Percentiles rank a stretch among this genome's conserved stretches.
phyloP scores from a whole-genome alignment of 306 rosid genomes.

The Prinsepia uniflora region DNA sequence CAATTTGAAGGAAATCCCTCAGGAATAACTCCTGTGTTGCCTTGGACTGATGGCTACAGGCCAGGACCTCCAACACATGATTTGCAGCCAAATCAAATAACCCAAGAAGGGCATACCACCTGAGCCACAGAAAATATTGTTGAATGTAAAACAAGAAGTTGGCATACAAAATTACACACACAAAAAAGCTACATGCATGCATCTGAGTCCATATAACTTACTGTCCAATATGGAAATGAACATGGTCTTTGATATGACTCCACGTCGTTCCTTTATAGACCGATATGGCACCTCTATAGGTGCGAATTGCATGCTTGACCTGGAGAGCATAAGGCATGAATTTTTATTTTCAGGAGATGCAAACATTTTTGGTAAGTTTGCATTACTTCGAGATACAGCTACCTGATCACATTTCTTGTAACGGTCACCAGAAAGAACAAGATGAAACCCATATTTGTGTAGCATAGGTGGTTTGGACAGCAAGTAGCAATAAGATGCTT shows the following conservation, averaged over 20 bases:
- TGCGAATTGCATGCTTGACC: slow-evolving; percentile 94
- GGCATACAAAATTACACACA: not conserved
- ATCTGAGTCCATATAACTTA: slow-evolving; percentile 40
- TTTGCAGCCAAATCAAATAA: slow-evolving; percentile 76
- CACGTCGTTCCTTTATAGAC: slow-evolving; percentile 82
- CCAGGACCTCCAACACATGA: slow-evolving; percentile 80
- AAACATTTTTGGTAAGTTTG: slow-evolving; percentile 5
- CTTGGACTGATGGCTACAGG: slow-evolving; percentile 93
- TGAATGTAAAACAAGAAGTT: slow-evolving; percentile 9
- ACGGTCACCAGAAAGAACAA: slow-evolving; percentile 97
- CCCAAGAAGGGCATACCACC: slow-evolving; percentile 97
- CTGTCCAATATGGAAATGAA: slow-evolving; percentile 95
- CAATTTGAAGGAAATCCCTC: slow-evolving; percentile 66
- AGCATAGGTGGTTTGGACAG: slow-evolving; percentile 86
- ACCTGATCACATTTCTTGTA: slow-evolving; percentile 95
- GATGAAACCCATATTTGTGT: slow-evolving; percentile 96
- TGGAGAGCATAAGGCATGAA: slow-evolving; percentile 33
- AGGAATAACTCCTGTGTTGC: slow-evolving; percentile 74
- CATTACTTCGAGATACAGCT: slow-evolving; percentile 23
- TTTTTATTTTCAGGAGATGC: slow-evolving; percentile 18
- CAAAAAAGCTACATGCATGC: slow-evolving; percentile 11
- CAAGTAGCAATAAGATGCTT: slow-evolving; percentile 93
- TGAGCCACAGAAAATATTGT: slow-evolving; percentile 34
- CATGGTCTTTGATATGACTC: slow-evolving; percentile 86
- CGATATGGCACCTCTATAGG: slow-evolving; percentile 73